Percentiles rank a stretch among this genome's conserved stretches.
phyloP scores from a whole-genome alignment of 192 early-diverging fungal genomes.

The Entomortierella chlamydospora region DNA sequence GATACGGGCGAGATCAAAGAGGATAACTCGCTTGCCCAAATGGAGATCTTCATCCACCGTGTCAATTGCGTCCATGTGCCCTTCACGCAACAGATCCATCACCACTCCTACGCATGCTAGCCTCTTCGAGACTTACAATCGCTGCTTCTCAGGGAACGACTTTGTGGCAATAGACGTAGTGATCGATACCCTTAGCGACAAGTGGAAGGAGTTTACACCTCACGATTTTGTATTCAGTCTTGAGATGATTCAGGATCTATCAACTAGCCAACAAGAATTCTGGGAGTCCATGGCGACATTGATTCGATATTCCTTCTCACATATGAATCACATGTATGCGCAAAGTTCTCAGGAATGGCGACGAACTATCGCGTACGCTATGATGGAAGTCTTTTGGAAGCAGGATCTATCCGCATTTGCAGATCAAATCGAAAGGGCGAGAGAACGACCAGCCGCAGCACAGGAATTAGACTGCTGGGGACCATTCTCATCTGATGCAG shows the following conservation, averaged over 20 bases:
- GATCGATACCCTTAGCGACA: slow-evolving; percentile 1
- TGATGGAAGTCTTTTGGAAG: slow-evolving; percentile 21
- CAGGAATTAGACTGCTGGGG: not conserved
- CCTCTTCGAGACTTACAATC: slow-evolving; percentile 15
- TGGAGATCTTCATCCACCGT: slow-evolving; percentile 1
- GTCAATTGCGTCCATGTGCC: not conserved
- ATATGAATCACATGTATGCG: not conserved
- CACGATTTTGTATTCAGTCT: slow-evolving; percentile 34
- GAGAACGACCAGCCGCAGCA: not conserved
- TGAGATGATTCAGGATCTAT: slow-evolving; percentile 27
- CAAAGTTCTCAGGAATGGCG: slow-evolving; percentile 7
- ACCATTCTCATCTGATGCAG: not conserved
- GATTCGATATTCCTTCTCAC: slow-evolving; percentile 3
- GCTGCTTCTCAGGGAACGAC: not conserved
- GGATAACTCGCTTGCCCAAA: slow-evolving; percentile 9
- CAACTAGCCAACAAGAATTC: slow-evolving; percentile 37
- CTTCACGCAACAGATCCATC: not conserved
- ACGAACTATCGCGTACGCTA: slow-evolving; percentile 7
- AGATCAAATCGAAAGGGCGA: slow-evolving; percentile 14
- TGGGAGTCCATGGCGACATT: slow-evolving; percentile 33
- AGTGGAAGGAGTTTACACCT: not conserved
- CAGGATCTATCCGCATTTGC: slow-evolving; percentile 15
- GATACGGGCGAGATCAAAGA: slow-evolving; percentile 5
- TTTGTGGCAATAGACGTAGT: not conserved
- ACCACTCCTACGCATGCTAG: slow-evolving; percentile 5